Evolutionary conservation across 192 early-diverging fungal species (phyloP), one percentile per base, ranked within the genome.

Genomic region (Coemansia sp.): DNA sequence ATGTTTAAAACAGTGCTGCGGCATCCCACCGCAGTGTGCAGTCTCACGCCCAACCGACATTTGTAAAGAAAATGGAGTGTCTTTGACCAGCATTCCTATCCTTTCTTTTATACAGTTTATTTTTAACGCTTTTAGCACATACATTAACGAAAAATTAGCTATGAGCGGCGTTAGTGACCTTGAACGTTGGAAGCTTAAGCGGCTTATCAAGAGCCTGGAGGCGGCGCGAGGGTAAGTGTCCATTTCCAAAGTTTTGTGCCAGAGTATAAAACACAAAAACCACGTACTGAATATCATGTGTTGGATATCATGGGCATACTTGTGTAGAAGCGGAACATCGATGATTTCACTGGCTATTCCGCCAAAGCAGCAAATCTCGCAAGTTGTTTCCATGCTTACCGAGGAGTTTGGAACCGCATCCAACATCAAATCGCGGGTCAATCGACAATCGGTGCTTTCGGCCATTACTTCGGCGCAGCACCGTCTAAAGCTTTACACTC

Each of bases 351-450:
- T 98, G 46, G 87, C 96, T 63, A 85, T 97, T 54, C 93, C 83
- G 38, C 92, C 93, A 57, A 88, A 86, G 71, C 87, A 89, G 82
- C 94, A 97, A 66, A 91, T 98, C 65, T 84, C 93, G 0, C 87
- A 84, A 58, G 84, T 86, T 5, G 84, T 85, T 31, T 88, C 88
- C 63, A 93, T 92, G 94, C 87, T 96, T 78, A 90, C 92, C 23
- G 91, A 93, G 67, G 96, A 98, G 86, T 90, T 92, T 66, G 95
- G 96, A 57, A 93, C 94, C 25, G 94, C 96, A 7, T 91, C 93
- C 68, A 98, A 98, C 86, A 98, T 97, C 81, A 97, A 98, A 77
- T 95, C 92, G 50, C 91, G 94, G 62, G 96, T 97, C 28, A 98
- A 97, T 85, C 86, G 94, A 62, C 84, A 91, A 55, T 96, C 94